Evolutionary conservation across 1,284 basidiomycete genomes (phyloP).

Genomic region (Mycena sp.): DNA sequence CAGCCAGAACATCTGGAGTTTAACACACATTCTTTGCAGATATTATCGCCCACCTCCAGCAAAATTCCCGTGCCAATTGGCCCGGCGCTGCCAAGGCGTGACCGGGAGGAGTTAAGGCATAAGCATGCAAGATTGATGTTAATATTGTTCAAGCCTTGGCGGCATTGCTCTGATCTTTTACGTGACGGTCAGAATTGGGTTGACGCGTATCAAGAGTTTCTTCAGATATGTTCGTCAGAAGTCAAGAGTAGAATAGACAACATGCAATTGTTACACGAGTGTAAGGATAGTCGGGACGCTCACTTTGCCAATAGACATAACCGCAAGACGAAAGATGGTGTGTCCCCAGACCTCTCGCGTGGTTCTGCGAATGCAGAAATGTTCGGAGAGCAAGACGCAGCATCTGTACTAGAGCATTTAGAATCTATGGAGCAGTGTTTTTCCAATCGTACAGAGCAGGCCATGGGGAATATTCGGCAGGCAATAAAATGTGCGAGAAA

Average conservation of each 20-base stretch:
- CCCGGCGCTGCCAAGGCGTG: slow-evolving; percentile 39
- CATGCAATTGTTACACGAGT: neutral
- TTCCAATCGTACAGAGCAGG: too few species aligned
- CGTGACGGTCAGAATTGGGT: neutral
- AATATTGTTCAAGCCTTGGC: slow-evolving; percentile 5
- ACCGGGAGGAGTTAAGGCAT: slow-evolving; percentile 8
- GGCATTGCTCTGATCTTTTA: neutral
- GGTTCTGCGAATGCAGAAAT: neutral
- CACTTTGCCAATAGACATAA: neutral
- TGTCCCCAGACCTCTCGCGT: neutral
- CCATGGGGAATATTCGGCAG: neutral
- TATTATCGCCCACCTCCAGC: neutral
- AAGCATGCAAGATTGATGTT: slow-evolving; percentile 4
- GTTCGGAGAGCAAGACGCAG: neutral
- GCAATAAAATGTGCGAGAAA: neutral
- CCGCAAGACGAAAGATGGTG: neutral
- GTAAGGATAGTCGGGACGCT: neutral
- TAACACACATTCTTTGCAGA: neutral
- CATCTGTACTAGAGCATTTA: neutral
- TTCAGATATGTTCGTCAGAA: neutral
- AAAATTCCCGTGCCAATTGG: slow-evolving; percentile 41
- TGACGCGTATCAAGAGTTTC: neutral
- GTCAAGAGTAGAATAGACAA: neutral
- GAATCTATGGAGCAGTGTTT: neutral
- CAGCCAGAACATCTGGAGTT: neutral